Percentiles rank a stretch among this genome's conserved stretches.
These are phyloP conservation scores for Candida glaebosa DNA, from an alignment of 805 yeast genomes.

Conservation along the genomic window DNA sequence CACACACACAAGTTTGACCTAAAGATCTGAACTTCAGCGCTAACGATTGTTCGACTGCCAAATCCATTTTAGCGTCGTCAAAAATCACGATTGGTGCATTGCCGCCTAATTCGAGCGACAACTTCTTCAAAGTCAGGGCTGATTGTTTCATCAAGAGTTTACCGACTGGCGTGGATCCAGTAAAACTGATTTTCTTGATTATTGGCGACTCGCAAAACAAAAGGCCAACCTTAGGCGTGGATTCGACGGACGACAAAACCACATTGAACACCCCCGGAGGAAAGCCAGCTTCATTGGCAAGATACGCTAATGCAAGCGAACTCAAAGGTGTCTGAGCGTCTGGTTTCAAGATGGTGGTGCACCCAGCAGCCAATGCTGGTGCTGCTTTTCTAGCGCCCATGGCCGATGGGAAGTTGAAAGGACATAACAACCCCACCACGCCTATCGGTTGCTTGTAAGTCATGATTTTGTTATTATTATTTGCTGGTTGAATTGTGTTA, in stretches of 20 bases:
- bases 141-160: slow-evolving; percentile 62
- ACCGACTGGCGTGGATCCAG: slow-evolving; percentile 77
- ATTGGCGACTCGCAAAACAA: slow-evolving; percentile 50
- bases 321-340: slow-evolving; percentile 61
- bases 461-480: slow-evolving; percentile 47
- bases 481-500: slow-evolving; percentile 52
- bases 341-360: slow-evolving; percentile 59
- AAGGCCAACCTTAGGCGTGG: slow-evolving; percentile 52
- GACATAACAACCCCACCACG: slow-evolving; percentile 59
- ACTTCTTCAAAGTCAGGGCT: slow-evolving; percentile 60
- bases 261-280: slow-evolving; percentile 58
- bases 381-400: slow-evolving; percentile 66
- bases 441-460: slow-evolving; percentile 62
- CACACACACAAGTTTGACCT: slow-evolving; percentile 83
- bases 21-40: slow-evolving; percentile 69
- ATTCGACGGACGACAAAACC: slow-evolving; percentile 42
- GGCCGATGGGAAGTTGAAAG: slow-evolving; percentile 67
- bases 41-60: slow-evolving; percentile 64
- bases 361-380: slow-evolving; percentile 65
- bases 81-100: slow-evolving; percentile 78
- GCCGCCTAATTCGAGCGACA: slow-evolving; percentile 75
- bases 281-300: slow-evolving; percentile 58
- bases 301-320: slow-evolving; percentile 53
- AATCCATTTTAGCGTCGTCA: slow-evolving; percentile 65
- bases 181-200: slow-evolving; percentile 69